Evolutionary conservation across 352 stramenopile genomes (phyloP).

Genomic region (Blastocystis sp.): DNA sequence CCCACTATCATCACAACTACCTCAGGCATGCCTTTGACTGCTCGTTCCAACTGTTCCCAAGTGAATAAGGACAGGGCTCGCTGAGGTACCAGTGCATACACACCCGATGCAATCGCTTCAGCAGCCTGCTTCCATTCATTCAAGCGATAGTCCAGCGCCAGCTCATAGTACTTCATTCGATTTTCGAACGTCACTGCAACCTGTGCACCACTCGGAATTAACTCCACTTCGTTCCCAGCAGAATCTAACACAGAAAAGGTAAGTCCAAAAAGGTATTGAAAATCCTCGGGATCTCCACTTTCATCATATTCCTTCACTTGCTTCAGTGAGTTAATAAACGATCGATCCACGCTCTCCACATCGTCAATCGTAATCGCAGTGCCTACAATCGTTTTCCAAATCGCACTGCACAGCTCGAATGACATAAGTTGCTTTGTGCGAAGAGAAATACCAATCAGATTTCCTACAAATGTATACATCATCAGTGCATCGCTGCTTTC

Average conservation of each 20-base stretch:
- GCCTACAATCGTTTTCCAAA: conserved; percentile 81
- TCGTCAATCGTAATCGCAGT: conserved; percentile 63
- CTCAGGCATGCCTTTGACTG: conserved; percentile 68
- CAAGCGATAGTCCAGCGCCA: conserved; percentile 66
- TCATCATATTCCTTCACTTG: conserved; percentile 57
- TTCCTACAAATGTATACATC: conserved; percentile 82
- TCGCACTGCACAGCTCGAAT: conserved; percentile 73
- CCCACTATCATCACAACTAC: conserved; percentile 60
- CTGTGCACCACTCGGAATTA: conserved; percentile 60
- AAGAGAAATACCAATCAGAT: conserved; percentile 79
- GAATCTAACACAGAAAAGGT: conserved; percentile 15
- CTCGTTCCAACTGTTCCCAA: conserved; percentile 69
- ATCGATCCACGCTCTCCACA: conserved; percentile 63
- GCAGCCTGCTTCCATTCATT: conserved; percentile 68
- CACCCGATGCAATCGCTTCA: conserved; percentile 64
- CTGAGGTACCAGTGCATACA: conserved; percentile 67
- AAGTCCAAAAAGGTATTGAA: conserved; percentile 30
- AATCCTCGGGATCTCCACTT: not conserved
- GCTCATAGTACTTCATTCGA: conserved; percentile 64
- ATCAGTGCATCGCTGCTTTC: conserved; percentile 62
- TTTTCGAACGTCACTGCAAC: conserved; percentile 67
- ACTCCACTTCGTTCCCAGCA: conserved; percentile 64
- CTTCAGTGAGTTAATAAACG: conserved; percentile 66
- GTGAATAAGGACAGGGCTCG: conserved; percentile 69
- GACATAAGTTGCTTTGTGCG: conserved; percentile 79